Evolutionary conservation across 2,329 filamentous ascomycete species (phyloP).

Genomic region (Colletotrichum cereale): DNA sequence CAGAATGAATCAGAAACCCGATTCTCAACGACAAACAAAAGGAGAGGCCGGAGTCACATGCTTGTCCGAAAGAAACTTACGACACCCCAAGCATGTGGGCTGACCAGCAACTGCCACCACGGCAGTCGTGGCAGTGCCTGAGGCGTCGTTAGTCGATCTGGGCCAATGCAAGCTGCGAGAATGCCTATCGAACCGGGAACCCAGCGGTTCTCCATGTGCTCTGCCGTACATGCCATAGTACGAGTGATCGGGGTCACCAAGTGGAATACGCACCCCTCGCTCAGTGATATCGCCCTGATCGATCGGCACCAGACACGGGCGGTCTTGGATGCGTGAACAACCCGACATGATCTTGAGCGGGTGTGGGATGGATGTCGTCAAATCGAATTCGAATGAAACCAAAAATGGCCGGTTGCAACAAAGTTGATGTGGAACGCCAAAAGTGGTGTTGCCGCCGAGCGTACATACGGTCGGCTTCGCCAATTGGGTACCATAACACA

Average conservation of each 20-base stretch:
- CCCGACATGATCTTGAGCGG: not conserved
- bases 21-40: not conserved
- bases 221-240: not conserved
- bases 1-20: not conserved
- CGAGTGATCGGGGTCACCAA: not conserved
- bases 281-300: not conserved
- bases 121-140: not conserved
- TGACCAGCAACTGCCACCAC: not conserved
- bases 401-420: not conserved
- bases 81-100: constrained; percentile 8
- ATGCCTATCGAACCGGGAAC: not conserved
- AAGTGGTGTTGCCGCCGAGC: no score
- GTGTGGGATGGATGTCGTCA: not conserved
- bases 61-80: not conserved
- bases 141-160: not conserved
- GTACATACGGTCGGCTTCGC: not conserved
- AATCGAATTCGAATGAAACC: not conserved
- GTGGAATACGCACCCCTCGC: not conserved
- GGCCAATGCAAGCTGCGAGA: not conserved
- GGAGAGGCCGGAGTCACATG: not conserved
- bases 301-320: not conserved
- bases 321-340: not conserved
- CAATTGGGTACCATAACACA: not conserved
- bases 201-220: not conserved
- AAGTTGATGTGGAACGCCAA: not conserved